Evolutionary conservation across 345 rosid genomes (phyloP), one percentile per base, ranked within the genome.

Genomic region (Camelina laxa): DNA sequence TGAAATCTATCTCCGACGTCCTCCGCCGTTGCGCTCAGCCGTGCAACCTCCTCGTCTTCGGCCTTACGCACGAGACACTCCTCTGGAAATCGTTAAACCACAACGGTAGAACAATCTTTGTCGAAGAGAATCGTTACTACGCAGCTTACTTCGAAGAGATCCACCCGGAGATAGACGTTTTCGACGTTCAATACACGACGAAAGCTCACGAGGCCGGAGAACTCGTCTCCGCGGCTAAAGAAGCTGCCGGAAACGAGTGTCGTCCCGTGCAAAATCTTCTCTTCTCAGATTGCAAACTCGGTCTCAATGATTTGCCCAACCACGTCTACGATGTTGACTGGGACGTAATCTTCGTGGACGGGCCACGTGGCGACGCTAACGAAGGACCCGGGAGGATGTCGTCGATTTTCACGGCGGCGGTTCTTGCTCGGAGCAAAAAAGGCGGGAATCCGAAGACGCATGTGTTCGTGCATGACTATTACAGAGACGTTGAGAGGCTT

Each of bases 111-210:
- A 91, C 98, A 0, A 83, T 94, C 7, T 91, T 85, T 82, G 80
- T 94, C 69, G 97, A 94, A 0, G 99, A 94, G 78, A 94, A 94
- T 59, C 80, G 97, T 7, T 94, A 95, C 59, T 95, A 95, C 70
- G 99, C 99, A 0, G 93, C 99, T 7, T 95, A 95, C 44, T 87
- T 67, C 58, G 99, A 95, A 69, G 92, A 92, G 57, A 33, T 88
- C 45, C 97, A 95, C 59, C 99, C 99, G 0, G 99, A 95, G 62
- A 75, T 95, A 16, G 99, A 95, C 1, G 97, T 87, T 0, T 95
- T 86, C 59, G 99, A 95, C 9, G 97, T 91, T 11, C 97, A 91
- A 60, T 95, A 95, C 86, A 91, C 99, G 12, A 95, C 97, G 0
- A 91, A 89, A 78, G 76, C 81, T 33, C 78, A 78, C 0, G 97